Percentiles rank a stretch among this genome's conserved stretches.
Evolutionary conservation across 1,139 yeast genomes (phyloP).

Genomic region (Hyphopichia wangnamkhiaoensis): DNA sequence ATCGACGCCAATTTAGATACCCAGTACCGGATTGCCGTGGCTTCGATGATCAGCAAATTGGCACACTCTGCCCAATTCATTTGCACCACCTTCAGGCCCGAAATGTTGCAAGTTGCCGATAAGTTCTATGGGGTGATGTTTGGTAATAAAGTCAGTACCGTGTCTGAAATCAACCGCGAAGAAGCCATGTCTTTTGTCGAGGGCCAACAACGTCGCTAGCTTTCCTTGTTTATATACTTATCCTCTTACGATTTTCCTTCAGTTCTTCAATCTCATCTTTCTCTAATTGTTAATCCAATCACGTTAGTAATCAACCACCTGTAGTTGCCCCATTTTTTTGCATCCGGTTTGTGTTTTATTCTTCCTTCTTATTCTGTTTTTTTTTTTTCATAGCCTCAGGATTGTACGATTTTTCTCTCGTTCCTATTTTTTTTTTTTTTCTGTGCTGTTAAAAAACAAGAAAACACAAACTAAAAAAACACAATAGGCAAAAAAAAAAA

Average conservation of each 20-base stretch:
- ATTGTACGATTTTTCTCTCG: too few species aligned
- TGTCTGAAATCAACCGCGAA: slow-evolving; percentile 66
- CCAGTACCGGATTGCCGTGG: slow-evolving; percentile 88
- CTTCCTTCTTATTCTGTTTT: too few species aligned
- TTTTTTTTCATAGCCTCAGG: too few species aligned
- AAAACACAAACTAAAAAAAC: neutral
- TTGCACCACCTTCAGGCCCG: slow-evolving; percentile 94
- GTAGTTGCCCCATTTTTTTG: neutral
- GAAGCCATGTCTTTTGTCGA: slow-evolving; percentile 83
- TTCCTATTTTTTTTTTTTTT: too few species aligned
- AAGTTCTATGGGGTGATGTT: slow-evolving; percentile 86
- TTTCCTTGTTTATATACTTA: neutral
- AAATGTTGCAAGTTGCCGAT: slow-evolving; percentile 85
- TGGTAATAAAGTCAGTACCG: slow-evolving; percentile 78
- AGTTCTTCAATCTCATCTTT: neutral
- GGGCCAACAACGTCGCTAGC: slow-evolving; percentile 44
- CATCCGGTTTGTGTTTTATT: too few species aligned
- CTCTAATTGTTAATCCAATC: too few species aligned
- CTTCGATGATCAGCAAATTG: slow-evolving; percentile 67
- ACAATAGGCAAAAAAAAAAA: neutral
- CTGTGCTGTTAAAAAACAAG: too few species aligned
- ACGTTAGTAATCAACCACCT: too few species aligned
- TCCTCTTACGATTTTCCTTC: neutral
- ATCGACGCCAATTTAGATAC: slow-evolving; percentile 95
- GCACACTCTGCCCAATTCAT: slow-evolving; percentile 80